Conservation (phyloP, 164 flowering plant genomes). For the Kingdonia uniflora region DNA sequence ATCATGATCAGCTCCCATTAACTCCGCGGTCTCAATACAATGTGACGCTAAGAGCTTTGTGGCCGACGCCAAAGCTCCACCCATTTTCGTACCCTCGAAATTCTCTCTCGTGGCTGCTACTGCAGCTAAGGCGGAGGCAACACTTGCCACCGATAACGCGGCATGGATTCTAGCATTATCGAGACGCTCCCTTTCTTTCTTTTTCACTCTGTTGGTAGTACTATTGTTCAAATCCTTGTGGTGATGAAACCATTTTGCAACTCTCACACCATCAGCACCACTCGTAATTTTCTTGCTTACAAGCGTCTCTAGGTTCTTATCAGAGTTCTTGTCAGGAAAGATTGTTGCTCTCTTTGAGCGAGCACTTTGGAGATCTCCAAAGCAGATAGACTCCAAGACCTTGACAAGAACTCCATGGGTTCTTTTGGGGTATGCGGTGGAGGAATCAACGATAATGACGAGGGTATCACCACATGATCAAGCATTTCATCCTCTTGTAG, state of each 20-base stretch:
- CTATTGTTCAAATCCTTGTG: slow-evolving; percentile 27
- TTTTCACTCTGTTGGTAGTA: slow-evolving; percentile 22
- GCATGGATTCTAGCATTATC: slow-evolving; percentile 73
- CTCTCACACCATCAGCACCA: too few species aligned
- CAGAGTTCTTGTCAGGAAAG: slow-evolving; percentile 16
- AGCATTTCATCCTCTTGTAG: slow-evolving; percentile 30
- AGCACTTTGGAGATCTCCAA: slow-evolving; percentile 73
- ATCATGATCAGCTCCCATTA: slow-evolving; percentile 63
- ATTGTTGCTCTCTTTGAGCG: slow-evolving; percentile 39
- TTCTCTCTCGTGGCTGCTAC: slow-evolving; percentile 41
- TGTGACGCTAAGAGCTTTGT: slow-evolving; percentile 78
- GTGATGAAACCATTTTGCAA: slow-evolving; percentile 76
- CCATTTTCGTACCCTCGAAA: slow-evolving; percentile 41
- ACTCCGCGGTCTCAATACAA: slow-evolving; percentile 70
- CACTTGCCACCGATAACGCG: slow-evolving; percentile 62
- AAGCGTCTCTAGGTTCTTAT: slow-evolving; percentile 16
- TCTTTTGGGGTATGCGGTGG: slow-evolving; percentile 88
- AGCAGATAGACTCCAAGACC: slow-evolving; percentile 93
- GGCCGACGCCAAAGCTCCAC: slow-evolving; percentile 63
- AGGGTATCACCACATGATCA: slow-evolving; percentile 6
- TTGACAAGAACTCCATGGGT: slow-evolving; percentile 84
- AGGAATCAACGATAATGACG: slow-evolving; percentile 32
- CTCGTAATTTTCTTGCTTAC: too few species aligned
- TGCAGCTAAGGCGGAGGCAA: slow-evolving; percentile 80
- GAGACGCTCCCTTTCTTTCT: slow-evolving; percentile 60